Evolutionary conservation across 139 green algal genomes (phyloP), one percentile per base, ranked within the genome.

Genomic region (Tetradesmus lagerheimii): DNA sequence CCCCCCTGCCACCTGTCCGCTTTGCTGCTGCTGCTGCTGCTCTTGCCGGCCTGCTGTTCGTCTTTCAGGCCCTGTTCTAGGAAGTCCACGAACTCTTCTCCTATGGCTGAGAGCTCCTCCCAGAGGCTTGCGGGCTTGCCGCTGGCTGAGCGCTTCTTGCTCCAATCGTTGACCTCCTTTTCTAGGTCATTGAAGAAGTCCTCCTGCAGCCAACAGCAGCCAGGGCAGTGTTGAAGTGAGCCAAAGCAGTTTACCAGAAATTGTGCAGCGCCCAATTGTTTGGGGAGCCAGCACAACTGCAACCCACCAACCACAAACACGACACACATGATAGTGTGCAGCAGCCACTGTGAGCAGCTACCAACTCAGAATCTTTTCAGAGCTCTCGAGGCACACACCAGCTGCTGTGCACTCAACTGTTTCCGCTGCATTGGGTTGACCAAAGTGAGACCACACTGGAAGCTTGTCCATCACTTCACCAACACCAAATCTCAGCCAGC

Each of bases 101-200:
- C 87, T 38, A 91, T 81, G 12, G 87, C 87, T 53, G 87, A 57
- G 0, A 91, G 57, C 87, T 91, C 87, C 87, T 91, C 87, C 87
- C 87, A 91, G 1, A 91, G 35, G 39, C 79, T 88, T 0, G 41
- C 62, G 4, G 87, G 79, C 62, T 91, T 87, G 31, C 79, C 78
- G 38, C 27, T 50, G 27, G 12, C 67, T 38, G 37, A 45, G 20
- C 64, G 79, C 62, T 67, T 53, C 18, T 87, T 78, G 57, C 18
- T 34, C 87, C 87, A 87, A 27, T 39, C 45, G 20, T 77, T 78
- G 20, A 87, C 57, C 66, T 91, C 87, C 64, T 91, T 91, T 25
- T 87, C 87, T 25, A 91, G 29, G 80, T 91, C 87, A 31, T 41
- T 27, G 87, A 91, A 91, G n/a, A 91, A 91, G 29, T 87, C 79